These are phyloP conservation scores for Globisporangium parvum DNA, from an alignment of 352 stramenopile genomes.

Conservation along the genomic window DNA sequence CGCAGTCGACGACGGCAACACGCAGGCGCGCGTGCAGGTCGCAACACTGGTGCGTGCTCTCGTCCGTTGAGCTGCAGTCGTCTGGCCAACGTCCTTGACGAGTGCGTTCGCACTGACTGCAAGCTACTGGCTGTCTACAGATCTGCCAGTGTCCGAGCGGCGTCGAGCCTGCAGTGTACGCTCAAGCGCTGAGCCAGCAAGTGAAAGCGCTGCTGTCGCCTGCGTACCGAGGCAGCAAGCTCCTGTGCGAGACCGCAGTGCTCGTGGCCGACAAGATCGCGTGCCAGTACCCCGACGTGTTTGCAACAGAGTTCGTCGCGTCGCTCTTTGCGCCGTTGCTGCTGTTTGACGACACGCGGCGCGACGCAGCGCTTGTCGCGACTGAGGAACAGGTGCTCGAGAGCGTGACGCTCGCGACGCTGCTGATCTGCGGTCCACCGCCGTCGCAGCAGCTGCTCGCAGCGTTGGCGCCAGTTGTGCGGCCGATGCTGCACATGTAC, in stretches of 20 bases:
- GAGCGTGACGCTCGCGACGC: constrained; percentile 41
- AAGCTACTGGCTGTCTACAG: constrained; percentile 9
- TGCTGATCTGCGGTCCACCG: constrained; percentile 65
- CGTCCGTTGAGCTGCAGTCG: neutral
- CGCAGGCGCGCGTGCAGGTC: constrained; percentile 78
- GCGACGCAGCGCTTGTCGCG: constrained; percentile 6
- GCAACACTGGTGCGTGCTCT: constrained; percentile 42
- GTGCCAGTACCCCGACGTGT: constrained; percentile 27
- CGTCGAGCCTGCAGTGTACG: constrained; percentile 38
- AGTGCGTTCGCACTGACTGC: too few relatives aligned
- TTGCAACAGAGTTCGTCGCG: constrained; percentile 51
- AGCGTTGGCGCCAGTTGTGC: constrained; percentile 38
- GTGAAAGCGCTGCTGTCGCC: constrained; percentile 43
- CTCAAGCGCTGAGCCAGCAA: constrained; percentile 40
- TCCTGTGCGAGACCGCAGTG: constrained; percentile 66
- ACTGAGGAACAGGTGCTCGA: constrained; percentile 46
- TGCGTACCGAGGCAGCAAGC: constrained; percentile 51
- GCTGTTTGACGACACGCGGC: constrained; percentile 39
- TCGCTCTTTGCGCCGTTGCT: constrained; percentile 57
- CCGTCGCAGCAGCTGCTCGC: constrained; percentile 46
- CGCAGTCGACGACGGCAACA: constrained; percentile 77
- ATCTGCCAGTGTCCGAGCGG: constrained; percentile 61
- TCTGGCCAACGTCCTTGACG: neutral
- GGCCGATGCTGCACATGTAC: constrained; percentile 67
- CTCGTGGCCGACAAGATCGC: constrained; percentile 56